Evolutionary conservation across 495 filamentous ascomycete genomes (phyloP), one percentile per base, ranked within the genome.

Genomic region (Hyphodiscus hymeniophilus): DNA sequence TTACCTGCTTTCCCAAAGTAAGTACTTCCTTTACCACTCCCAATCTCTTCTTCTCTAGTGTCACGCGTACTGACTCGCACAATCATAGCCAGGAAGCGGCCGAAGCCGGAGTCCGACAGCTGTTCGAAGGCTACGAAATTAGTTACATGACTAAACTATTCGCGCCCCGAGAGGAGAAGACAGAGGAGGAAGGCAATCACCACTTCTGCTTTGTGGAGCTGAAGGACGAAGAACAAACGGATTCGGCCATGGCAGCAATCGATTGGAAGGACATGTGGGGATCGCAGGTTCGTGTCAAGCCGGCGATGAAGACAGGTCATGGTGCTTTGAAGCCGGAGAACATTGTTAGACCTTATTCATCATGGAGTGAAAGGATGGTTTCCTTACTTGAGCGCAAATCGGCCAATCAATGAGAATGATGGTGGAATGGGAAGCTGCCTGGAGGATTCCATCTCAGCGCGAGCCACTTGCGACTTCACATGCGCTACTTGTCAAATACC

Each of bases 191-290:
- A 1, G 77, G 79, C 48, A 70, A 78, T 55, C 74, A 81, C 57
- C 77, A 83, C 63, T 84, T 79, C 64, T 74, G 79, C 52, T 85
- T 84, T 55, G 75, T 85, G 16, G 82, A 85, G 54, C 72, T 85
- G 47, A 57, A 60, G 33, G 75, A 65, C 47, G 58, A 66, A 0
- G 71, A 81, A 45, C 74, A 83, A 45, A 76, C 77, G 4, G 62
- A 77, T 46, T 52, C 55, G 15, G 72, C 75, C 30, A 48, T 62
- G 30, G 41, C 57, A 2, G 56, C 50, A 11, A 22, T 63, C 11
- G 60, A 69, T 42, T 66, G 69, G 51, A 49, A 45, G 40, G 47
- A 49, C 8, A 45, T 39, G 8, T 54, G 51, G 45, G 45, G 30
- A 4, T 41, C 40, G 13, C 42, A 50, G 13, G 45, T 54, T n/a